phyloP scores from a whole-genome alignment of 2,329 filamentous ascomycete genomes.

The Aspergillus alliaceus region DNA sequence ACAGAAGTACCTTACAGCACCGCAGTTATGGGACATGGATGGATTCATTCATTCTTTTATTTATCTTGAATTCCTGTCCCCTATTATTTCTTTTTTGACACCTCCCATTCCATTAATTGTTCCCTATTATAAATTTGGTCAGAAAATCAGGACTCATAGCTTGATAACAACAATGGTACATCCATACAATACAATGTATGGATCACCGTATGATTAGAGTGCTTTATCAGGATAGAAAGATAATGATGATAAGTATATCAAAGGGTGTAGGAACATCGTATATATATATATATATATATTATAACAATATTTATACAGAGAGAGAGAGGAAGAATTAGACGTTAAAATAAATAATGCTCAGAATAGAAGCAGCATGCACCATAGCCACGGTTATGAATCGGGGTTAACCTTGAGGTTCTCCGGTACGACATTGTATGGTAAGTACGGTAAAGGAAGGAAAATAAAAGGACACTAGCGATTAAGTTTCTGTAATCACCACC shows the following conservation, averaged over 20 bases:
- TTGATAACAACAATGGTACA: no score
- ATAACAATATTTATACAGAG: no score
- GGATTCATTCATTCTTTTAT: no score
- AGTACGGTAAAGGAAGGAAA: no score
- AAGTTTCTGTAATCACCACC: conserved; percentile 1
- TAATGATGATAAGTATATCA: no score
- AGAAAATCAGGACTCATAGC: no score
- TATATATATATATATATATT: no score
- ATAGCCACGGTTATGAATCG: not conserved
- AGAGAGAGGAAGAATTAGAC: not conserved
- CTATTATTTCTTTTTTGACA: not conserved
- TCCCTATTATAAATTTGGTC: no score
- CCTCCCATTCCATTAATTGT: not conserved
- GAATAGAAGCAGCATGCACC: not conserved
- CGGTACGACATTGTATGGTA: not conserved
- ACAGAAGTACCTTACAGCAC: not conserved
- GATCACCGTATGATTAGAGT: not conserved
- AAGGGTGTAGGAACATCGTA: no score
- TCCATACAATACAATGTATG: not conserved
- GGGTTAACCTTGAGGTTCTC: not conserved
- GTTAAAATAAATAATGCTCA: no score
- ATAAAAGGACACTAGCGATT: not conserved
- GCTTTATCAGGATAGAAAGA: no score
- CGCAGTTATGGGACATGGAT: not conserved
- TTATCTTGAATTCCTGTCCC: no score